These are phyloP conservation scores for Pythium coloratum DNA, from an alignment of 352 stramenopile species.

Conservation along the genomic window DNA sequence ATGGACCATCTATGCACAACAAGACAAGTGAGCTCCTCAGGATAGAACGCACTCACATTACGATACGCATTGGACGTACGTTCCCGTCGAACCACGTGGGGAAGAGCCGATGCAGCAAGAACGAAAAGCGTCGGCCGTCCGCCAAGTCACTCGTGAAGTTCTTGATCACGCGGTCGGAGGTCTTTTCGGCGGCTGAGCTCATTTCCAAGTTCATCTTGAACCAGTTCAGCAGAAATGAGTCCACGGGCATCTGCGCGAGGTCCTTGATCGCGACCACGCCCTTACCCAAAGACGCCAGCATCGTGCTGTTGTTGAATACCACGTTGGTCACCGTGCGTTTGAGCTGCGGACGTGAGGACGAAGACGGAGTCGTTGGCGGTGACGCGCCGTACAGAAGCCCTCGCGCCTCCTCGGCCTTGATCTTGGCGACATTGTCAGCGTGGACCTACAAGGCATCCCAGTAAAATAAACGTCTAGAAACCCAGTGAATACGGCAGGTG, in stretches of 20 bases:
- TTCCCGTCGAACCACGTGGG: conserved; percentile 67
- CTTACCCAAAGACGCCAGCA: conserved; percentile 24
- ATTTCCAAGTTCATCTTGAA: conserved; percentile 74
- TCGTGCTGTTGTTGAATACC: conserved; percentile 26
- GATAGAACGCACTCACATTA: not conserved
- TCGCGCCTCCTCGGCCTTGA: conserved; percentile 33
- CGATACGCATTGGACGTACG: conserved; percentile 26
- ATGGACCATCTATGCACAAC: conserved; percentile 59
- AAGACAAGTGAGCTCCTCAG: not conserved
- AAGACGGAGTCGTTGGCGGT: conserved; percentile 7
- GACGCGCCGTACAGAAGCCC: conserved; percentile 9
- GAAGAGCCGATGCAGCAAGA: conserved; percentile 73
- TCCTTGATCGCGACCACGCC: conserved; percentile 55
- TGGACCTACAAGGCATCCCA: conserved; percentile 14
- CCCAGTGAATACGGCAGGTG: too few species aligned
- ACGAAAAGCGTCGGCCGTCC: conserved; percentile 66
- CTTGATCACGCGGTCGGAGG: conserved; percentile 67
- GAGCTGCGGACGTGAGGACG: not conserved
- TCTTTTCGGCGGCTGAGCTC: conserved; percentile 59
- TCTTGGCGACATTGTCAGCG: conserved; percentile 59
- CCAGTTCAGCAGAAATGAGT: conserved; percentile 74
- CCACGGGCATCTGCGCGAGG: conserved; percentile 68
- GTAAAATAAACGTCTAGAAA: too few species aligned
- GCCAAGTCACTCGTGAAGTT: conserved; percentile 77
- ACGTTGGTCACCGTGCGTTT: conserved; percentile 19